Conservation (phyloP, 1,139 yeast species). For the Trichomonascaceae sp. region DNA sequence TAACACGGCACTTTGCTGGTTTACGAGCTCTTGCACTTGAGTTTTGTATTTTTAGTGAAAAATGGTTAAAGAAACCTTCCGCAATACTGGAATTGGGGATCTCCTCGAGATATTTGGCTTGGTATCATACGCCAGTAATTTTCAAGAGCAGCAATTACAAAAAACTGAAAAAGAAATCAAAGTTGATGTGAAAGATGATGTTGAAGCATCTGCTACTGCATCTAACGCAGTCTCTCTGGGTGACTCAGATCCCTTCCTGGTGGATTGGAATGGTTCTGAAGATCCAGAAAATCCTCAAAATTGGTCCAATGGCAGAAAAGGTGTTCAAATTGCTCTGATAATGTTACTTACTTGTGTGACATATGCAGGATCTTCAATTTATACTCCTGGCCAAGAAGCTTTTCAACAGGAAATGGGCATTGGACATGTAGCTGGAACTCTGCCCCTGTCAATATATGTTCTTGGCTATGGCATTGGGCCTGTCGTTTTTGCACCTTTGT, state of each 20-base stretch:
- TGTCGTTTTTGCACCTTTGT: constrained; percentile 47
- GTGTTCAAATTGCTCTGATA: constrained; percentile 37
- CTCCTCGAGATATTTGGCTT: constrained; percentile 14
- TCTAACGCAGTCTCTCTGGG: background rate
- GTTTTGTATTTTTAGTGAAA: background rate
- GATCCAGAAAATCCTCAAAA: constrained; percentile 57
- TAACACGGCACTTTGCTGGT: no score
- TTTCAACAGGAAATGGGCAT: constrained; percentile 41
- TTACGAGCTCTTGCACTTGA: no score
- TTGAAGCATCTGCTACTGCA: background rate
- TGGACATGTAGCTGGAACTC: constrained; percentile 38
- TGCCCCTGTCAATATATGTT: constrained; percentile 52
- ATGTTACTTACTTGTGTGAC: constrained; percentile 46
- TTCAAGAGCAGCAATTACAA: constrained; percentile 9
- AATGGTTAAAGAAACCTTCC: constrained; percentile 10
- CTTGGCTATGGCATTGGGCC: constrained; percentile 56
- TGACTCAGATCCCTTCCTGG: constrained; percentile 19
- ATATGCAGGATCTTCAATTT: constrained; percentile 57
- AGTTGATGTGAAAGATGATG: background rate
- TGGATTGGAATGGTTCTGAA: constrained; percentile 43
- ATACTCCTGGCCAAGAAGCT: constrained; percentile 48
- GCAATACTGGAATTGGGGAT: constrained; percentile 17
- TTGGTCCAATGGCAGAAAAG: constrained; percentile 43
- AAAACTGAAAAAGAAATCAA: background rate
- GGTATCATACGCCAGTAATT: constrained; percentile 12